Conservation (phyloP, 208 protist genomes). For the Tetramitus jugosus region DNA sequence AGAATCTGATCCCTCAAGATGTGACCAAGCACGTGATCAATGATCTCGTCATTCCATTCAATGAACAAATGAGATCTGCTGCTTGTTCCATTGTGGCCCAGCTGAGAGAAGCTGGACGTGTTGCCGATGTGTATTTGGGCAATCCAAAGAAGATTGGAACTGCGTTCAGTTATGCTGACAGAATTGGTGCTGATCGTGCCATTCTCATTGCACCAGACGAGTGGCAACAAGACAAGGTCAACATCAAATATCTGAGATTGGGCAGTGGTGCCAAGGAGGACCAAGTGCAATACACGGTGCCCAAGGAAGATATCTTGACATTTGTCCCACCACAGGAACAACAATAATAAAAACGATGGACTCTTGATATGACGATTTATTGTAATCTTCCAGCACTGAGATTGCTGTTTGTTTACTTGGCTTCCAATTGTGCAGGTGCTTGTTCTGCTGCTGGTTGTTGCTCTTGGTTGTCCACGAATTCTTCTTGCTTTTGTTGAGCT, state of each 20-base stretch:
- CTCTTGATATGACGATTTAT: no score
- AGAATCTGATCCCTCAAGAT: slow-evolving; percentile 56
- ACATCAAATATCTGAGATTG: slow-evolving; percentile 78
- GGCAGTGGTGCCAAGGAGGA: no score
- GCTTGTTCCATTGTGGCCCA: slow-evolving; percentile 60
- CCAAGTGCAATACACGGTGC: no score
- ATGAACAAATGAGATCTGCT: slow-evolving; percentile 69
- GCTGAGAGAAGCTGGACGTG: slow-evolving; percentile 61
- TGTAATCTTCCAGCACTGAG: no score
- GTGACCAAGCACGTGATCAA: not conserved
- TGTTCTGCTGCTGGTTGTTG: no score
- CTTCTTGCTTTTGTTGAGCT: no score
- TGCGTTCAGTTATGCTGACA: slow-evolving; percentile 87
- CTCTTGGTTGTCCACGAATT: no score
- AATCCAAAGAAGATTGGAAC: slow-evolving; percentile 69
- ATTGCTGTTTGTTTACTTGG: no score
- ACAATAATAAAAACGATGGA: no score
- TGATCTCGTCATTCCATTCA: slow-evolving; percentile 76
- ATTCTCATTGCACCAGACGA: slow-evolving; percentile 83
- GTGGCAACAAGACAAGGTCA: slow-evolving; percentile 64
- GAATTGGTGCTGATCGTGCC: slow-evolving; percentile 66
- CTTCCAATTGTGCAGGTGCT: no score
- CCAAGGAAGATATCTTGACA: no score
- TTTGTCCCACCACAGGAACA: no score
- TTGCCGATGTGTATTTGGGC: slow-evolving; percentile 76